Percentiles rank a stretch among this genome's conserved stretches.
These are phyloP conservation scores for Phytophthora sansomeana DNA, from an alignment of 352 stramenopile genomes.

Conservation along the genomic window DNA sequence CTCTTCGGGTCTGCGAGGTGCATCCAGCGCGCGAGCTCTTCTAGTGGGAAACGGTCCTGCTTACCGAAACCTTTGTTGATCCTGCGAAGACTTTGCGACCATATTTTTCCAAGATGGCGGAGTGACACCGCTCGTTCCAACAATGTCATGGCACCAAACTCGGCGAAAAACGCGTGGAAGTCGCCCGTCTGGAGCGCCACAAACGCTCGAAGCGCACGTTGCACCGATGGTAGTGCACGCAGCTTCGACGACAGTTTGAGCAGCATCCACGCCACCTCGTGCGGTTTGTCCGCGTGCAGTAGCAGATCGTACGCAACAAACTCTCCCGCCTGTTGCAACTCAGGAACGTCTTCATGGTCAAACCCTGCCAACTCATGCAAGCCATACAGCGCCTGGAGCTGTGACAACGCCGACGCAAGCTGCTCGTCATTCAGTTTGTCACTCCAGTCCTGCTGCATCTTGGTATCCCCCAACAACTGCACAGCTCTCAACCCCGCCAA, in stretches of 20 bases:
- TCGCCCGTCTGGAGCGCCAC: constrained; percentile 63
- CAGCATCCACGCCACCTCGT: constrained; percentile 51
- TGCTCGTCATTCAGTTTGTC: constrained; percentile 79
- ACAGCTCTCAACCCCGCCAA: constrained; percentile 49
- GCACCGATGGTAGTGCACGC: constrained; percentile 28
- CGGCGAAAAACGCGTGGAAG: constrained; percentile 39
- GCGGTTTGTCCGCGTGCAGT: constrained; percentile 60
- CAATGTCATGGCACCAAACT: constrained; percentile 40
- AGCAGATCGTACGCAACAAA: constrained; percentile 69
- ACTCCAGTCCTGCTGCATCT: constrained; percentile 55
- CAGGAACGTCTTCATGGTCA: constrained; percentile 9
- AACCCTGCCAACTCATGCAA: constrained; percentile 21
- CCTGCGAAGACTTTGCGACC: constrained; percentile 41
- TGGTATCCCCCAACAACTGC: constrained; percentile 38
- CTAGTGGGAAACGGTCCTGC: constrained; percentile 57
- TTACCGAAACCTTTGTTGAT: constrained; percentile 77
- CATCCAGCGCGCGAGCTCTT: constrained; percentile 50
- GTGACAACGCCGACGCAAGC: constrained; percentile 62
- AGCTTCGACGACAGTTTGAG: constrained; percentile 38
- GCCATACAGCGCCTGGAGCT: constrained; percentile 56
- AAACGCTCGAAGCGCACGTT: constrained; percentile 55
- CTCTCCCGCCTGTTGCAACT: constrained; percentile 38
- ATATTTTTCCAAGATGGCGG: constrained; percentile 52
- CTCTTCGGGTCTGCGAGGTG: constrained; percentile 15
- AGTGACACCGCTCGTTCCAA: constrained; percentile 54